Evolutionary conservation across 2,329 filamentous ascomycete species (phyloP), one percentile per base, ranked within the genome.

Genomic region (Fusarium austroafricanum): DNA sequence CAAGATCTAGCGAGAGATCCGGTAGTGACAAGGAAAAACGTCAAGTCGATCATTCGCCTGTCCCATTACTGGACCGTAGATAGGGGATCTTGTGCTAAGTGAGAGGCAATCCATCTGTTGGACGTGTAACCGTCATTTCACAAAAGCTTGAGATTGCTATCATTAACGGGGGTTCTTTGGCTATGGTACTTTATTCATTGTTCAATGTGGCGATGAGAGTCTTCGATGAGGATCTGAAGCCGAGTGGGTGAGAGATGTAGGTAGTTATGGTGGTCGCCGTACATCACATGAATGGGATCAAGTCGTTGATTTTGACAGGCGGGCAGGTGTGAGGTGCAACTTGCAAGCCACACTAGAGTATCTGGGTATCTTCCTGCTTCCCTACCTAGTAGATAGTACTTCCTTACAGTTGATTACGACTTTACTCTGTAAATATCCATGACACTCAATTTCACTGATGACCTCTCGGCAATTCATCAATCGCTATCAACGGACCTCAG

Each of bases 1-100:
- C 46, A 61, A 55, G 50, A 35, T 60, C 64, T 70, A 61, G 59
- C 68, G 71, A 71, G 57, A 69, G 61, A 68, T 65, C 50, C 51
- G 49, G 67, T 42, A 43, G 37, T 50, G 38, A 45, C 26, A 55
- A 28, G 47, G 42, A 51, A 17, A 35, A 45, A 43, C 26, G 28
- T 39, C 21, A 21, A 39, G 26, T 15, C 20, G 31, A n/a, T 29
- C 50, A 28, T 26, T 37, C 35, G 21, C 26, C 43, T 51, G 49
- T 45, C 54, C 43, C 51, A 57, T 44, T 23, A 20, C 42, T 20
- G 18, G 43, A 46, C 45, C 33, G 28, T 55, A 26, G 39, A 61
- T 39, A 47, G 20, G 35, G 26, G 23, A 47, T 31, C 12, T 37
- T 15, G 20, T 37, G 46, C 40, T 39, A 12, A 14, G 29, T 28